A percentile compares a stretch with the other conserved stretches of the same genome.
Evolutionary conservation across 306 rosid genomes (phyloP).

Genomic region (Cucurbita argyrosperma): DNA sequence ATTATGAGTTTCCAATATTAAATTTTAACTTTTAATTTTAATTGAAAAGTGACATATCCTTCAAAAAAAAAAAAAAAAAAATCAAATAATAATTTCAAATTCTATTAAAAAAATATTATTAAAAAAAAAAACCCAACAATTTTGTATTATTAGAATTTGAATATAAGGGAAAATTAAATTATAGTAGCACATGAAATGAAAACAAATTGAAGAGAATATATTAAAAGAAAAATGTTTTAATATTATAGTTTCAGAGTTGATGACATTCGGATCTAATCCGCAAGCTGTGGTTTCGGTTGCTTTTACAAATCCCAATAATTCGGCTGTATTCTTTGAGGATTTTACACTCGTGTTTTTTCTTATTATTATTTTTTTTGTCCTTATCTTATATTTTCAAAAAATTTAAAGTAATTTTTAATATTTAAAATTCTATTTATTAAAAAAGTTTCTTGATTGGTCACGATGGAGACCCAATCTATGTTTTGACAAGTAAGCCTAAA

Average conservation of each 20-base stretch:
- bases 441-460: neutral
- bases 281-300: neutral
- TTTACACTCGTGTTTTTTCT: neutral
- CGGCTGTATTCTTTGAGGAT: neutral
- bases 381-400: neutral
- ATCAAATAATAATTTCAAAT: too few relatives aligned
- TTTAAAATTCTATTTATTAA: neutral
- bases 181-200: too few relatives aligned
- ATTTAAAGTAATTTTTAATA: neutral
- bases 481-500: too few relatives aligned
- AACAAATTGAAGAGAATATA: neutral
- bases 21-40: neutral
- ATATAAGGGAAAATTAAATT: too few relatives aligned
- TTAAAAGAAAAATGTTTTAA: neutral
- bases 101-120: too few relatives aligned
- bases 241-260: neutral
- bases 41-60: neutral
- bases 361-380: neutral
- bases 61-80: too few relatives aligned
- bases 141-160: too few relatives aligned
- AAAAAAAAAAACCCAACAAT: too few relatives aligned
- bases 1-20: neutral
- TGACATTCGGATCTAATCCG: neutral
- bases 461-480: neutral
- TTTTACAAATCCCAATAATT: neutral